Percentiles rank a stretch among this genome's conserved stretches.
Conservation (phyloP, 73 alveolate species). For the Urostyla sp. region DNA sequence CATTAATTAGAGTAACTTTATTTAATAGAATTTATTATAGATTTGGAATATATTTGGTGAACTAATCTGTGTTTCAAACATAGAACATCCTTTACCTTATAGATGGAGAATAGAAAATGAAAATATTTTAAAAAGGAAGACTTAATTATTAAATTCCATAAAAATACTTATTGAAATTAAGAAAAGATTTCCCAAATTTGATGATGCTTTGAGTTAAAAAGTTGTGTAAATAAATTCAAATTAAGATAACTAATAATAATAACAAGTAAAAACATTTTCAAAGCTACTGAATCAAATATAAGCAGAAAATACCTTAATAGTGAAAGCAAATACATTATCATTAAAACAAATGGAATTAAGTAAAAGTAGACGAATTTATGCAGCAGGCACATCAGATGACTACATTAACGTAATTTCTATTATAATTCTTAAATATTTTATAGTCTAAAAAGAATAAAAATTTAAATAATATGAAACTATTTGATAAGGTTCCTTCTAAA, state of each 20-base stretch:
- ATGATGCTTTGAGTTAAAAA: not conserved
- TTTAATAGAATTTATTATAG: constrained; percentile 1
- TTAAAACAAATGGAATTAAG: constrained; percentile 39
- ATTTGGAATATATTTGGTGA: constrained; percentile 51
- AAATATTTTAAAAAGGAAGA: constrained; percentile 9
- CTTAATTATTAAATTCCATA: constrained; percentile 8
- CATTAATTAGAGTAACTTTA: constrained; percentile 27
- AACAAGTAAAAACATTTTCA: constrained; percentile 29
- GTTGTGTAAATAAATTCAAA: constrained; percentile 7
- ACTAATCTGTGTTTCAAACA: constrained; percentile 32
- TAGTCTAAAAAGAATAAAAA: constrained; percentile 44
- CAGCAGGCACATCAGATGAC: constrained; percentile 46
- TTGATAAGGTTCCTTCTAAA: constrained; percentile 12
- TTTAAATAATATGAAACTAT: constrained; percentile 30
- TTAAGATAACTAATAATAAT: constrained; percentile 26
- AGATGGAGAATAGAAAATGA: constrained; percentile 39
- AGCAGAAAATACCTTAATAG: constrained; percentile 23
- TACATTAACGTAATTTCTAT: constrained; percentile 35
- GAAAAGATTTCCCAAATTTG: constrained; percentile 1
- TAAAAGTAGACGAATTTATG: constrained; percentile 39
- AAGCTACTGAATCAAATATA: constrained; percentile 38
- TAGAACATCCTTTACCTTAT: constrained; percentile 58
- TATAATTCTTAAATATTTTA: not conserved
- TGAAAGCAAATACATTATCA: not conserved
- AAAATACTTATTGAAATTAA: constrained; percentile 27